Conservation (phyloP, 192 early-diverging fungal species). For the Glomus cerebriforme region DNA sequence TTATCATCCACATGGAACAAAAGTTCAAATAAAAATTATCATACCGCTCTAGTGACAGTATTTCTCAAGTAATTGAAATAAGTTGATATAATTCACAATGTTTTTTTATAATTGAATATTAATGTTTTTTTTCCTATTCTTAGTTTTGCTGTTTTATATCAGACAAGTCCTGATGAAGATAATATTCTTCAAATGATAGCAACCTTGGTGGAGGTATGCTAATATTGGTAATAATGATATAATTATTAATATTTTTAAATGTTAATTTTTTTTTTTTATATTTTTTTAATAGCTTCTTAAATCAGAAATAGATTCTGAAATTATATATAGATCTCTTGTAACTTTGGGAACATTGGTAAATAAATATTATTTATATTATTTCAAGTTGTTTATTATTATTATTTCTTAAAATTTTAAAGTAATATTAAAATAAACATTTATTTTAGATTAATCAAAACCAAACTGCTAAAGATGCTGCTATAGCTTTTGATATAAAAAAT, state of each 20-base stretch:
- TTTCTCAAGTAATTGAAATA: conserved; percentile 26
- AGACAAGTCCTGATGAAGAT: conserved; percentile 16
- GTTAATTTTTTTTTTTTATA: background rate
- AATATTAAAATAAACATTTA: background rate
- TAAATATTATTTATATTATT: background rate
- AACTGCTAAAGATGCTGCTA: conserved; percentile 24
- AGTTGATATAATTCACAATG: background rate
- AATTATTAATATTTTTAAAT: background rate
- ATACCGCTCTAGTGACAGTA: conserved; percentile 10
- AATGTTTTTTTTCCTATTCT: background rate
- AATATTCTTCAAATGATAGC: conserved; percentile 24
- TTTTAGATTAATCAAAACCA: conserved; percentile 7
- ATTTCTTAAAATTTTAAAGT: background rate
- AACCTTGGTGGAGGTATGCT: conserved; percentile 10
- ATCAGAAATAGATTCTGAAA: conserved; percentile 21
- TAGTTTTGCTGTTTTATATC: conserved; percentile 25
- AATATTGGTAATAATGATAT: too few relatives aligned
- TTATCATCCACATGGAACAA: conserved; percentile 23
- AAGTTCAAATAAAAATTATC: conserved; percentile 18
- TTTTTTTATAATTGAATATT: background rate
- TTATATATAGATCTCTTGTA: conserved; percentile 17
- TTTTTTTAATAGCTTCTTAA: conserved; percentile 12
- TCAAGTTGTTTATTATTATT: background rate
- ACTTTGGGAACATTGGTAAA: conserved; percentile 29
- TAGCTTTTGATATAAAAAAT: conserved; percentile 3